Evolutionary conservation across 805 yeast species (phyloP), one percentile per base, ranked within the genome.

Genomic region (Candida boleticola): DNA sequence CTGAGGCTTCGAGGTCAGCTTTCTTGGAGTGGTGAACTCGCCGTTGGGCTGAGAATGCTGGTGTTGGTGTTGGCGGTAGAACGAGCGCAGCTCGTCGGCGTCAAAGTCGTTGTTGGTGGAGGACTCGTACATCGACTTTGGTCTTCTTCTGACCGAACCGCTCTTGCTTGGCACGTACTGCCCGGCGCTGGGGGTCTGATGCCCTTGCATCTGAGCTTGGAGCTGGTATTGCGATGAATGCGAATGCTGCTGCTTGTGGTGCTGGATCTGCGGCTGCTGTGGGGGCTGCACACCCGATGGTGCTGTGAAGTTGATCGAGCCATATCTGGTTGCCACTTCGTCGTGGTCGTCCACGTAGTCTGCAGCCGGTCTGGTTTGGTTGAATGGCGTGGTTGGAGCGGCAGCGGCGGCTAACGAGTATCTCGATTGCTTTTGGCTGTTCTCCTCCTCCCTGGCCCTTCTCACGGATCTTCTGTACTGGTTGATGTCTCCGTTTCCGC

Each of bases 401-500:
- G 45, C 47, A 9, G 55, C 49, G 25, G 34, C 46, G n/a, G n/a
- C n/a, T n/a, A n/a, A n/a, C 14, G 52, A 10, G 26, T 23, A 30
- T 30, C 20, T 27, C 17, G 13, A 13, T 19, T 25, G 36, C 23
- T 20, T 34, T 42, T 14, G 33, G 33, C 29, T 29, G 25, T 26
- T 26, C 16, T 29, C 26, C 18, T 14, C 17, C 17, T 27, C 19
- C 17, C 43, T 48, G 16, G 54, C 50, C 7, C 50, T 38, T 19
- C 76, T 48, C 13, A 68, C 67, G 2, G 74, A 68, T 39, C 61
- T 54, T 42, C 76, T 54, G 47, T 63, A 71, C 47, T 61, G 65
- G 35, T 56, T 64, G 29, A 71, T 55, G 43, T 71, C 74, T 9
- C 76, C 75, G 42, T 71, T 58, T 4, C 76, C 76, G 10, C 76